Evolutionary conservation across 2,329 filamentous ascomycete species (phyloP), one percentile per base, ranked within the genome.

Genomic region (Xylariomycetidae sp.): DNA sequence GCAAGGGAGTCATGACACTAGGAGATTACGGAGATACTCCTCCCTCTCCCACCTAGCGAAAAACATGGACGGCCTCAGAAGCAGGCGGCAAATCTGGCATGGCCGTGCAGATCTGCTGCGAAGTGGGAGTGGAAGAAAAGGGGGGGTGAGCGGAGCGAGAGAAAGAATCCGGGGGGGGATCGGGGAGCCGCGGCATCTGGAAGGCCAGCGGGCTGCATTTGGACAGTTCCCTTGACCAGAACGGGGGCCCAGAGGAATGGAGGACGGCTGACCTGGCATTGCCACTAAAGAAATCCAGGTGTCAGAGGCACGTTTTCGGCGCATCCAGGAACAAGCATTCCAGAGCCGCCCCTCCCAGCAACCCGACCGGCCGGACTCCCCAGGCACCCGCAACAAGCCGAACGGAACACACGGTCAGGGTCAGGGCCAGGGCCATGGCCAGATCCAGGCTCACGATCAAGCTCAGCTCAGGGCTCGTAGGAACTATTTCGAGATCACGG

Each of bases 221-320:
- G 40, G 41, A 36, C 15, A 35, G 25, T 39, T 39, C 42, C n/a
- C n/a, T n/a, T n/a, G n/a, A n/a, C 38, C 37, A 34, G 38, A 35
- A 34, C 33, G 22, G 29, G 34, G 2, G 15, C 10, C 47, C 37
- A 48, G 46, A 51, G 51, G 49, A 52, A 54, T 54, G 51, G 35
- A 29, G 31, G 39, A 32, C 23, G 31, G 32, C 39, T 46, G 44
- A 39, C 32, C 33, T 39, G 34, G 24, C 34, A 37, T 9, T n/a
- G n/a, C n/a, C n/a, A n/a, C n/a, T n/a, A n/a, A n/a, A n/a, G n/a
- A 26, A 49, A 43, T 39, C 29, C 34, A 20, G 35, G 40, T 45
- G 41, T 38, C 35, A 40, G 41, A 40, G 28, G 33, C 46, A 50
- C 44, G 49, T 50, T 54, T 52, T 50, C 50, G 45, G 49, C 15